Percentiles rank a stretch among this genome's conserved stretches.
These are phyloP conservation scores for Lupinus albus DNA, from an alignment of 306 rosid genomes.

Conservation along the genomic window DNA sequence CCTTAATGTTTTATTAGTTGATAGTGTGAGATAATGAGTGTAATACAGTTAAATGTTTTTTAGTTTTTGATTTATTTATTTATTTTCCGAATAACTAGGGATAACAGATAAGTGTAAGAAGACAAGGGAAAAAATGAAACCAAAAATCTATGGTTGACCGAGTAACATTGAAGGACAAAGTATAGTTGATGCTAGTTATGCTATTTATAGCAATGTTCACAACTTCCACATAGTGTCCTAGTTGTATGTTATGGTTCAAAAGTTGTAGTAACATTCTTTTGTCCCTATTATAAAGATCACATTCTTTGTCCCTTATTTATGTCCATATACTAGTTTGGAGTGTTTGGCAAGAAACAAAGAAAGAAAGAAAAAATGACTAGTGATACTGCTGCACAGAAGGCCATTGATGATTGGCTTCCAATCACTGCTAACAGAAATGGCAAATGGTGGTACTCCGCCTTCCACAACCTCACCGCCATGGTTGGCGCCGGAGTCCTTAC, in stretches of 20 bases:
- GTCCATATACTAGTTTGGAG: background rate
- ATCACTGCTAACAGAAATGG: slow-evolving; percentile 75
- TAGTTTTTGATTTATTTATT: too few species aligned
- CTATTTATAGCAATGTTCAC: background rate
- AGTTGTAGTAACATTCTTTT: background rate
- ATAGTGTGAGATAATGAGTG: too few species aligned
- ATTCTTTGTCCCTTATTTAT: background rate
- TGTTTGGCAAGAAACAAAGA: background rate
- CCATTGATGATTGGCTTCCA: slow-evolving; percentile 80
- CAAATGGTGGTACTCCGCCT: slow-evolving; percentile 94
- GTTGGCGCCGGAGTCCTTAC: slow-evolving; percentile 94
- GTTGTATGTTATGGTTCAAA: background rate
- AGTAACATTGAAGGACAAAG: background rate
- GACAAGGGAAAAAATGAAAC: background rate
- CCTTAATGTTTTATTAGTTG: too few species aligned
- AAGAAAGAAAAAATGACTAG: background rate
- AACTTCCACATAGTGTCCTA: background rate
- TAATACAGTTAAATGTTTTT: too few species aligned
- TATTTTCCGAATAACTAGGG: background rate
- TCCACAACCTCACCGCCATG: slow-evolving; percentile 94
- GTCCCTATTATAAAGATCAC: background rate
- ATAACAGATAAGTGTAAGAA: background rate
- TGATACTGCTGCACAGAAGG: slow-evolving; percentile 8
- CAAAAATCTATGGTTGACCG: background rate
- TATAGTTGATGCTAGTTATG: background rate